Conservation (phyloP, 345 rosid species). For the Eucalyptus melliodora region DNA sequence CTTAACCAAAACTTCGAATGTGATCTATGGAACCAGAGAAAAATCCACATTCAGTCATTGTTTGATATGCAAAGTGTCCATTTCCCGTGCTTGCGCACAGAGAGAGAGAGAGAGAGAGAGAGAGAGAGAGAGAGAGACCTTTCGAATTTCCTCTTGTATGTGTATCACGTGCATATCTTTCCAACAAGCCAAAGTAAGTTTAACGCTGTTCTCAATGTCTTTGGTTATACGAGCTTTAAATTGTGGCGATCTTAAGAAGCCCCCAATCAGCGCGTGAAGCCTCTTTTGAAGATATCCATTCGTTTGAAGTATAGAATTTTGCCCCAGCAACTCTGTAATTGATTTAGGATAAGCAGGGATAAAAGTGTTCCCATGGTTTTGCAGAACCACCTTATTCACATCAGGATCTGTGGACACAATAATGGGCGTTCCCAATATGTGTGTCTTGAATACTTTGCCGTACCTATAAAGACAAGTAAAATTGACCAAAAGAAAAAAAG, state of each 20-base stretch:
- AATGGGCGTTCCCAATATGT: constrained; percentile 85
- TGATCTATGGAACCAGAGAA: constrained; percentile 27
- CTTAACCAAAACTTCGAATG: constrained; percentile 66
- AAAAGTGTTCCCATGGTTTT: constrained; percentile 68
- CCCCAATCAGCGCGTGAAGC: constrained; percentile 61
- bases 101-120: too few relatives aligned
- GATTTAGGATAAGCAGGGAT: constrained; percentile 93
- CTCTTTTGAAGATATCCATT: constrained; percentile 67
- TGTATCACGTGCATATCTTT: constrained; percentile 18
- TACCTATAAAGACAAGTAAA: constrained; percentile 16
- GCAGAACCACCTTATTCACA: constrained; percentile 81
- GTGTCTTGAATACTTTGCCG: constrained; percentile 83
- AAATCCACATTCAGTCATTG: background rate
- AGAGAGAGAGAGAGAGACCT: constrained; percentile 26
- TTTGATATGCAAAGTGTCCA: background rate
- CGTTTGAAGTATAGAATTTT: constrained; percentile 67
- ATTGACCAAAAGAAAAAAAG: background rate
- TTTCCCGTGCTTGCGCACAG: background rate
- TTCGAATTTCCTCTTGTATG: constrained; percentile 62
- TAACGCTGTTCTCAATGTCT: constrained; percentile 49
- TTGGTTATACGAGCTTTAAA: constrained; percentile 52
- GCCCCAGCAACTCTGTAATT: constrained; percentile 52
- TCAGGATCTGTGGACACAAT: constrained; percentile 88
- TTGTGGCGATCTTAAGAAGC: constrained; percentile 73
- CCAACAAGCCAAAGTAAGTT: constrained; percentile 51